phyloP scores from a whole-genome alignment of 257 asterid genomes.

The Solanum habrochaites region DNA sequence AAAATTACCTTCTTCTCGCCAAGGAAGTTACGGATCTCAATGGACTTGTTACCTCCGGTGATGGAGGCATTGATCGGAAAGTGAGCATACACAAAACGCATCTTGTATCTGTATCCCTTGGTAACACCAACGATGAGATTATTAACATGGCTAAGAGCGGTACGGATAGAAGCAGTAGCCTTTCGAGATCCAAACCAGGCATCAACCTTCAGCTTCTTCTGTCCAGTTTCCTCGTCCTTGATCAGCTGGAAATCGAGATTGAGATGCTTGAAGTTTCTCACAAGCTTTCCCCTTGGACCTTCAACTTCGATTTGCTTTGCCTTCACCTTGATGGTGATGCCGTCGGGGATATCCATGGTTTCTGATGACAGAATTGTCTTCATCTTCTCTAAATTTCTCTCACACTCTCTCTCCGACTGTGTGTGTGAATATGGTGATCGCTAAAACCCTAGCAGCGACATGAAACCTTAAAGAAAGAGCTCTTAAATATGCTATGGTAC shows the following conservation, averaged over 20 bases:
- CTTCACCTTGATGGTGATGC: neutral
- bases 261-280: neutral
- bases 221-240: neutral
- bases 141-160: neutral
- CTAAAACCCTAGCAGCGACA: constrained; percentile 1
- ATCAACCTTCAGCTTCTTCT: neutral
- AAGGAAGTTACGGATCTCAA: constrained; percentile 1
- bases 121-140: neutral
- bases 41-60: neutral
- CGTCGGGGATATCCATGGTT: neutral
- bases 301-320: neutral
- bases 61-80: neutral
- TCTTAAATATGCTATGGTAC: neutral
- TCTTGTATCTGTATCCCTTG: neutral
- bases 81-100: constrained; percentile 1
- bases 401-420: neutral
- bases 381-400: neutral
- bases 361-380: neutral
- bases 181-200: neutral
- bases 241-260: neutral
- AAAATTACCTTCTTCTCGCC: neutral
- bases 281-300: neutral
- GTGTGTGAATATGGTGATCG: neutral
- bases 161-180: neutral
- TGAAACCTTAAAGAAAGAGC: neutral